These are phyloP conservation scores for Coniosporium apollinis DNA, from an alignment of 495 filamentous ascomycete species.

Conservation along the genomic window DNA sequence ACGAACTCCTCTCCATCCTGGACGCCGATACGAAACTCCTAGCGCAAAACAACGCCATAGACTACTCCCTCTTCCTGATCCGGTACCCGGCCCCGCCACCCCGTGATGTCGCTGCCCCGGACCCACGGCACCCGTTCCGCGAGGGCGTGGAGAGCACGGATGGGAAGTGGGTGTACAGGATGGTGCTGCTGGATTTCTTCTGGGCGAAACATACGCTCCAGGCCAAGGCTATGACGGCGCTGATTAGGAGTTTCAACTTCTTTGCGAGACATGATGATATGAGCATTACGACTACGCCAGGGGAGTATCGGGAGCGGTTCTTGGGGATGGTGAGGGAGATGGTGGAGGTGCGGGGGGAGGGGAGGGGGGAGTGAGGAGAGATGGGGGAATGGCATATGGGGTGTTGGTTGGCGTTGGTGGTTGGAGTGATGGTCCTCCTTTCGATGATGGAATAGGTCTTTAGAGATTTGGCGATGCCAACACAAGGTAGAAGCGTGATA, in stretches of 20 bases:
- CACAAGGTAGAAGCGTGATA: too few species aligned
- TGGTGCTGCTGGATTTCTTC: conserved; percentile 50
- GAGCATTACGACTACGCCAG: conserved; percentile 50
- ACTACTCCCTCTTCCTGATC: conserved; percentile 53
- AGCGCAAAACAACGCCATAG: conserved; percentile 41
- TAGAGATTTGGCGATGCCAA: too few species aligned
- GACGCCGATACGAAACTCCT: conserved; percentile 43
- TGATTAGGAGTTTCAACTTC: conserved; percentile 44
- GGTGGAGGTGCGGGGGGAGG: too few species aligned
- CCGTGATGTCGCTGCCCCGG: conserved; percentile 8
- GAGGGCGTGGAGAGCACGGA: conserved; percentile 39
- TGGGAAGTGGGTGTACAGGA: conserved; percentile 46
- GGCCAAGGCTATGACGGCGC: conserved; percentile 41
- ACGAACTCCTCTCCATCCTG: conserved; percentile 31
- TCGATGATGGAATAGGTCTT: too few species aligned
- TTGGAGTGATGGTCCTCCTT: too few species aligned
- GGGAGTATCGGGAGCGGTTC: conserved; percentile 50
- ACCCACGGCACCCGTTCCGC: conserved; percentile 31
- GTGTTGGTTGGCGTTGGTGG: too few species aligned
- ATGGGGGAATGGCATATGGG: too few species aligned
- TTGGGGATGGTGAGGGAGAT: conserved; percentile 40
- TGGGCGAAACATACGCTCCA: conserved; percentile 52
- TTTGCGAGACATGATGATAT: conserved; percentile 42
- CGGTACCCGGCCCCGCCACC: conserved; percentile 28
- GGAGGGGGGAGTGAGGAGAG: too few species aligned